Evolutionary conservation across 2,329 filamentous ascomycete genomes (phyloP), one percentile per base, ranked within the genome.

Genomic region (Dactylellina cionopaga): DNA sequence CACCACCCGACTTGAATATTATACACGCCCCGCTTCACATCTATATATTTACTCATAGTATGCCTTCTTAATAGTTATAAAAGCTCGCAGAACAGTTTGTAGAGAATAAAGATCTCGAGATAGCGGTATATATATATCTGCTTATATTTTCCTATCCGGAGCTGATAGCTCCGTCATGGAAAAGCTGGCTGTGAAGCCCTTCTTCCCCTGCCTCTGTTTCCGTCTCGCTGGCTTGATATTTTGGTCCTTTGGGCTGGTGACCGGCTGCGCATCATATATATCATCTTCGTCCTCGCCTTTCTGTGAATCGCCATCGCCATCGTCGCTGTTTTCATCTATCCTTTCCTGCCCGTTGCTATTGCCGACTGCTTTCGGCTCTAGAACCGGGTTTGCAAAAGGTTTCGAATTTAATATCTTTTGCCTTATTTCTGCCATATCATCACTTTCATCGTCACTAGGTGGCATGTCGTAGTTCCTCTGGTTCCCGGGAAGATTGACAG

Each of bases 321-420:
- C 90, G 71, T 90, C 90, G 1, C 90, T 88, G 77, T 90, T 87
- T 1, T 86, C 86, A 58, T 91, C 88, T 0, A 87, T 87, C 64
- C 91, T 89, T 0, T 85, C 84, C 31, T 84, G 83, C 65, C 85
- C 85, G 75, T 88, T 89, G 74, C 85, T 82, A 17, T 44, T 44
- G 81, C 80, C 7, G 80, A 78, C 54, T 78, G 77, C 46, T 39
- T 54, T 59, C 22, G 54, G 68, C 43, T 55, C 59, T 2, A 37
- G 25, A 3, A 81, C 72, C 80, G 85, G 81, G 75, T 91, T 91
- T 41, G 90, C 83, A 78, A 99, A 99, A 0, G 92, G 88, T 79
- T 94, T 97, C 5, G 94, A 96, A 5, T 90, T 90, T 1, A 99
- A 85, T n/a, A 98, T 92, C 76, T 92, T 91, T 60, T 90, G 88